Base-by-base conservation (phyloP, 768 basidiomycete genomes). In the Pleurotus cornucopiae region DNA sequence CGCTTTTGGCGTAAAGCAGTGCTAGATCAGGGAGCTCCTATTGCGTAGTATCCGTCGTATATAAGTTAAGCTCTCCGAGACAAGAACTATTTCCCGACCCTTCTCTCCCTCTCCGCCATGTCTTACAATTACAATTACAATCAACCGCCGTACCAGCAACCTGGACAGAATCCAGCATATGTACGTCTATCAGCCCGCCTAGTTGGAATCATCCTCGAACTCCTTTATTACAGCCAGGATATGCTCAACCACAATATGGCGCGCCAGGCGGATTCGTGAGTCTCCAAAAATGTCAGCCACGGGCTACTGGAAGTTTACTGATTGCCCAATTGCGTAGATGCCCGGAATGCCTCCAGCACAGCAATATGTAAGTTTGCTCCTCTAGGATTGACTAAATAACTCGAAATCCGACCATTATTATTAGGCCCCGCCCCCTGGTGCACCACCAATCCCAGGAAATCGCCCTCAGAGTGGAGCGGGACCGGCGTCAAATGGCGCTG, bases 361-460 rank as follows among this genome's bases (percentile, higher is more conserved):
- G 9, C 30, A 34, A 20, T 49, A 49, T 20, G 51, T 53, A 20
- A 53, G 30, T 3, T 30, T 25, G 23, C 23, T 25, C 2, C 9
- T 11, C 30, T 11, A 34, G 30, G 30, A 34, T 11, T 34, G 7
- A 1, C 11, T 11, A 11, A 4, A 9, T 34, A 34, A 11, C 0
- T 34, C 9, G 7, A 34, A 34, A 34, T 34, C 30, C 11, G 30
- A 34, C 30, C 30, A 34, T 9, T 2, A 34, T 11, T 11, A 11
- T 34, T 4, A 34, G 30, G 30, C 30, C 30, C 30, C 30, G 7
- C 48, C 20, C 6, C 11, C 20, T 6, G 48, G 20, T n/a, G 37
- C 51, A 18, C 51, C 51, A 6, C 51, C 51, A n/a, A 23, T 53
- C 12, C 51, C 51, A 21, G 51, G 51, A 7, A 53, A 53, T 21